These are phyloP conservation scores for Pseudoperonospora humuli DNA, from an alignment of 352 stramenopile genomes.

Conservation along the genomic window DNA sequence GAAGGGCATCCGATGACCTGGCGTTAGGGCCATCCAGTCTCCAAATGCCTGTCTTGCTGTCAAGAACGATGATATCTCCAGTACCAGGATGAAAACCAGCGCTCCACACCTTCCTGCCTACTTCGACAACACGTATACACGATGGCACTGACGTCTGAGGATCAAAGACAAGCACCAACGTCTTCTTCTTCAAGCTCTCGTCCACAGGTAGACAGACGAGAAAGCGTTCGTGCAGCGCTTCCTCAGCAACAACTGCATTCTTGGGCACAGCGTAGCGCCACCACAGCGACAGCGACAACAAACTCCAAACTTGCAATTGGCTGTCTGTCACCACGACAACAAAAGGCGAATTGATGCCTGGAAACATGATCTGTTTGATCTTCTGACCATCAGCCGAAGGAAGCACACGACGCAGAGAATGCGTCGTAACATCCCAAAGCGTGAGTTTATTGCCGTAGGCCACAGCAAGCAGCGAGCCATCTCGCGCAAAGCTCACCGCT, in stretches of 20 bases:
- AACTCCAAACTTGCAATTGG: constrained; percentile 71
- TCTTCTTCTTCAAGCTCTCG: constrained; percentile 20
- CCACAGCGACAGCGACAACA: constrained; percentile 56
- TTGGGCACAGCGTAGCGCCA: constrained; percentile 61
- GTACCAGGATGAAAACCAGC: constrained; percentile 51
- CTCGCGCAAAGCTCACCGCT: constrained; percentile 52
- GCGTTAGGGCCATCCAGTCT: constrained; percentile 42
- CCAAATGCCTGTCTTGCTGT: constrained; percentile 50
- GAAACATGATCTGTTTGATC: constrained; percentile 58
- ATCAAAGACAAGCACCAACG: constrained; percentile 45
- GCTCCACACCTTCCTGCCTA: constrained; percentile 35
- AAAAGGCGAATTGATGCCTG: constrained; percentile 44
- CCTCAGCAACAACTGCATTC: constrained; percentile 26
- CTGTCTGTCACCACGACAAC: constrained; percentile 46
- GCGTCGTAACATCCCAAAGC: constrained; percentile 75
- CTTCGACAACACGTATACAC: constrained; percentile 33
- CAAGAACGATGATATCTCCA: constrained; percentile 51
- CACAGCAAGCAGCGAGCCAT: constrained; percentile 80
- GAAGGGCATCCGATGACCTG: constrained; percentile 27
- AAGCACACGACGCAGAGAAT: constrained; percentile 70
- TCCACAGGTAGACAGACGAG: constrained; percentile 34
- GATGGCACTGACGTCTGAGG: constrained; percentile 42
- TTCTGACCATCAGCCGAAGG: constrained; percentile 45
- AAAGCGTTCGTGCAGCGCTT: constrained; percentile 38
- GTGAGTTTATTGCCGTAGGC: constrained; percentile 76